Base-by-base conservation (phyloP, 2,329 filamentous ascomycete species). In the Pseudogymnoascus sp. region DNA sequence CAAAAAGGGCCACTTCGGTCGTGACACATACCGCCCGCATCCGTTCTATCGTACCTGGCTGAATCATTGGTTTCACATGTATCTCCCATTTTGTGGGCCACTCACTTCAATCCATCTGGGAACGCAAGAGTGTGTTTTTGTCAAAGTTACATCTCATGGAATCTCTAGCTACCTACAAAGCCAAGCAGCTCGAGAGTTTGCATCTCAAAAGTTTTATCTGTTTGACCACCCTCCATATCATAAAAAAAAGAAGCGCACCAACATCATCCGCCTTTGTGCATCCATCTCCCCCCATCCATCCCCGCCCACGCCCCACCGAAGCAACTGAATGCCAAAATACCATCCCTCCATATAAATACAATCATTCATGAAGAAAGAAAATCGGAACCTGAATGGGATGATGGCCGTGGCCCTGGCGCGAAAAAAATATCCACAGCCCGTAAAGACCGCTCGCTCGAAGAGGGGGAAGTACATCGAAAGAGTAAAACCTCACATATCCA, bases 261-360 rank as follows among this genome's bases (percentile, higher is more conserved):
- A 36, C 64, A 63, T 57, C 61, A 63, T 62, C 58, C 62, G n/a
- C 62, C 61, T 61, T 65, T 66, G 60, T 72, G 72, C 63, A 75
- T 25, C 18, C 18, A 18, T 18, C 18, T 76, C 62, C 71, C 73
- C 68, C 75, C 75, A 14, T 70, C 70, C 59, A 75, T 81, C 60
- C 75, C 74, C 6, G 65, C 67, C 67, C 43, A 71, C 71, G 11
- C 69, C 71, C 65, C 67, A 61, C 67, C 68, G 67, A 73, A 73
- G 30, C 66, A 66, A 66, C 58, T 70, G 73, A 67, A 72, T 75
- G 36, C 65, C 68, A 66, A 75, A 54, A 54, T 12, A 18, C n/a
- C 28, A 30, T 35, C 25, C 47, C 28, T 35, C 47, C 47, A 54
- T 54, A 54, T 54, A 54, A 54, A 54, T 54, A 54, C 47, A 38